Base-by-base conservation (phyloP, 73 alveolate species). In the Paraurostyla sp. region DNA sequence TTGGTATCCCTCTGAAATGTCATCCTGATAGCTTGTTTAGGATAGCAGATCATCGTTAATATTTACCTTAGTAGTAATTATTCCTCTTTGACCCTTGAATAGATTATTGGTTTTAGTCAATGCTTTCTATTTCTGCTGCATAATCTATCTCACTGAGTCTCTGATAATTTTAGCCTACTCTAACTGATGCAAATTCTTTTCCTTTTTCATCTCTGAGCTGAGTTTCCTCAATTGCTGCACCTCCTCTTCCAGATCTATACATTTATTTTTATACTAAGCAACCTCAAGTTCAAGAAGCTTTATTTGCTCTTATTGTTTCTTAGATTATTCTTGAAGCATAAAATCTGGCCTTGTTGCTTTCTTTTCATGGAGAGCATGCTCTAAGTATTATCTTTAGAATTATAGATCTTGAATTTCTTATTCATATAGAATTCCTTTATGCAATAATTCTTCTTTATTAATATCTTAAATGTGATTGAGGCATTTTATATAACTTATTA, bases 31-130 rank as follows among this genome's bases (percentile, higher is more conserved):
- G 30, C 58, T 65, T 65, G 7, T 9, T 38, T 65, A 38, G 6
- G 82, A 65, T 40, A 65, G 58, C 41, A 65, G 25, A 38, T 65
- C 82, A 65, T 65, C 82, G 25, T 65, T 65, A 38, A 65, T 65
- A 40, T 65, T 65, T 18, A 65, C 82, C 36, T 65, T 65, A 40
- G 43, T 36, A 35, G 82, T 65, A 38, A 65, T 65, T 30, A 65
- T 40, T 11, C 82, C 82, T 22, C 82, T 65, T 3, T 58, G 42
- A 18, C 82, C 58, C 18, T 40, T 65, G 41, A 65, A 9, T 18
- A 38, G 9, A 38, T 65, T 65, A 30, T 40, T 65, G 18, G 13
- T 65, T 36, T 38, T 65, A 38, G 25, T 32, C 58, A 13, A 1
- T 22, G 32, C 0, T 38, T 16, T 18, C 25, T 65, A 13, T 38